Base-by-base conservation (phyloP, 345 rosid species). In the Populus tremula region DNA sequence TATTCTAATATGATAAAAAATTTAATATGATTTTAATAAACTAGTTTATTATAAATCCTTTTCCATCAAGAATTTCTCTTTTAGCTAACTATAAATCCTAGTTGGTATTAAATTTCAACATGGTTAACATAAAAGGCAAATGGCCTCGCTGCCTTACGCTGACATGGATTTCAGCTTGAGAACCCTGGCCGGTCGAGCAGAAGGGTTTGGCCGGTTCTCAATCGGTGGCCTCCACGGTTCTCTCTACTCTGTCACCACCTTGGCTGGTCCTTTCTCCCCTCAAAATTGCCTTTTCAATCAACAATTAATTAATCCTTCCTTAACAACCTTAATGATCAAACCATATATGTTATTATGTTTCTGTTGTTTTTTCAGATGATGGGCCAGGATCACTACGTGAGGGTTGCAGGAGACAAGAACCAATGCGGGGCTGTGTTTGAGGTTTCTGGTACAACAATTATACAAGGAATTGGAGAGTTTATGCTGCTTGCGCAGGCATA, bases 311-410 rank as follows among this genome's bases (percentile, higher is more conserved):
- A 18, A 53, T 18, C 23, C 59, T 53, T 1, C n/a, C 59, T 6
- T 53, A 6, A 53, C 20, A 53, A 25, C 25, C 25, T 25, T 25
- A 25, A 25, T 25, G 0, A 53, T 6, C 59, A 6, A 6, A 53
- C 2, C 20, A 53, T 53, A 53, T 53, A 53, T 33, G 35, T 33
- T 33, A 33, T 33, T 53, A 6, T 20, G 23, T 6, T 20, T 6
- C 23, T 53, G 23, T 53, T 53, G 59, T 53, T 20, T 53, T 53
- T 18, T 53, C 35, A 96, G 99, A 94, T 76, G 97, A 92, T 49
- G 99, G 97, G 47, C 95, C 97, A 4, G 97, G 98, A 82, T 91
- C 97, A 7, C 83, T 94, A 47, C 86, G 98, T n/a, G 88, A 90
- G 39, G 98, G 91, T 71, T 96, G 99, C 69, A 84, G 86, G 56